Conservation (phyloP, 306 rosid genomes). For the Trifolium dubium region DNA sequence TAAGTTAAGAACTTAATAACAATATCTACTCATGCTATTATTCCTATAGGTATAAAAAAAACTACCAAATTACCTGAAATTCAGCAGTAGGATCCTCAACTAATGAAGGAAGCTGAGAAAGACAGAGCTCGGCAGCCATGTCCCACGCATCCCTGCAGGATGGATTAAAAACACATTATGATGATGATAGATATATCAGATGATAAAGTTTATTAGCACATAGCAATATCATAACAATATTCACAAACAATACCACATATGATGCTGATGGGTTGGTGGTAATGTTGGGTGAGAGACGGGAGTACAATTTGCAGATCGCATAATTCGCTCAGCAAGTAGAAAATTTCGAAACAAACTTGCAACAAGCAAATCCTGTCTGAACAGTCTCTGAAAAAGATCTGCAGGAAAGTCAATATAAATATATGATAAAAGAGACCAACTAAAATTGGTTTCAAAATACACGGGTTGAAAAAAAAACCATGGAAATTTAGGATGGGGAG, state of each 20-base stretch:
- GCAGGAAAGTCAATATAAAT: constrained; percentile 38
- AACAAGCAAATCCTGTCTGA: constrained; percentile 96
- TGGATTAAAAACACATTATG: constrained; percentile 33
- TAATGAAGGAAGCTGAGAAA: constrained; percentile 92
- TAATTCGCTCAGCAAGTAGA: constrained; percentile 95
- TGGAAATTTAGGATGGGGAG: constrained; percentile 26
- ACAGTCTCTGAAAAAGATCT: constrained; percentile 96
- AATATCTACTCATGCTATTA: neutral
- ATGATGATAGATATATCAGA: too few species aligned
- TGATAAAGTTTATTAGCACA: constrained; percentile 26
- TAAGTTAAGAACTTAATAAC: constrained; percentile 30
- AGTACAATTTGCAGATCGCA: constrained; percentile 98
- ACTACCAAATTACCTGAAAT: constrained; percentile 67
- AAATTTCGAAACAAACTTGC: constrained; percentile 93
- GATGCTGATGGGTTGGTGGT: constrained; percentile 99
- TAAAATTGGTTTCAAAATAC: constrained; percentile 23
- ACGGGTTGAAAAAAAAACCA: constrained; percentile 10
- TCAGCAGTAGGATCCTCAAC: constrained; percentile 83
- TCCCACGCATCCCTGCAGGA: constrained; percentile 99
- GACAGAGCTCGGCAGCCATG: constrained; percentile 99
- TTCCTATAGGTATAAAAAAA: constrained; percentile 24
- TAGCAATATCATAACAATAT: constrained; percentile 37
- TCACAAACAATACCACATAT: constrained; percentile 81
- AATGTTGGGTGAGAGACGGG: constrained; percentile 89
- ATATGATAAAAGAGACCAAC: constrained; percentile 33